phyloP scores from a whole-genome alignment of 2,329 filamentous ascomycete species.

The Ophiostoma quercus region DNA sequence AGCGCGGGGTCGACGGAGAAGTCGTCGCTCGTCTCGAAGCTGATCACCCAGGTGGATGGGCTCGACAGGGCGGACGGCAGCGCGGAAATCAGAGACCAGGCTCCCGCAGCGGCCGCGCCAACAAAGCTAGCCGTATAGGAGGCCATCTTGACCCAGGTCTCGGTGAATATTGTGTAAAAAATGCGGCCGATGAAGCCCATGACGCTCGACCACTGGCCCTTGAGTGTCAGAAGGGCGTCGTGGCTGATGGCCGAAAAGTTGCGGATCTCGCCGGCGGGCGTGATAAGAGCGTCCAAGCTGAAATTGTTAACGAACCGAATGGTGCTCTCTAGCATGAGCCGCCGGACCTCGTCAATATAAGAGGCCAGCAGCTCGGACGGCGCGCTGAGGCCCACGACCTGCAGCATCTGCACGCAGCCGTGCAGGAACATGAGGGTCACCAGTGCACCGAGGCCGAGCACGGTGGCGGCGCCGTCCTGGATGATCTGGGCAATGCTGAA shows the following conservation, averaged over 20 bases:
- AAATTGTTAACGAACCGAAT: slow-evolving; percentile 48
- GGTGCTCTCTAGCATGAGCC: slow-evolving; percentile 40
- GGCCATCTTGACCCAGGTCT: slow-evolving; percentile 30
- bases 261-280: slow-evolving; percentile 58
- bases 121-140: slow-evolving; percentile 26
- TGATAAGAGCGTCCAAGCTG: slow-evolving; percentile 46
- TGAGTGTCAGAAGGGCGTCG: slow-evolving; percentile 58
- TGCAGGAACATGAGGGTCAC: slow-evolving; percentile 30
- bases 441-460: slow-evolving; percentile 52
- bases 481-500: slow-evolving; percentile 72
- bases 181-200: slow-evolving; percentile 38
- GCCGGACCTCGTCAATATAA: slow-evolving; percentile 36
- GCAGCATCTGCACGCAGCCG: slow-evolving; percentile 30
- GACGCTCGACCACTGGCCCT: slow-evolving; percentile 45
- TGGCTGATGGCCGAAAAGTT: slow-evolving; percentile 74
- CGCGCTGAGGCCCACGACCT: slow-evolving; percentile 33
- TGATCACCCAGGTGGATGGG: slow-evolving; percentile 55
- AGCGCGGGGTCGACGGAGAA: slow-evolving; percentile 49
- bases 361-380: slow-evolving; percentile 20
- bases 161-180: slow-evolving; percentile 43
- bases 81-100: slow-evolving; percentile 31
- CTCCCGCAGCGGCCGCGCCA: slow-evolving; percentile 27
- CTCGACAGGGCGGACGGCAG: slow-evolving; percentile 39
- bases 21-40: slow-evolving; percentile 43
- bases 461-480: slow-evolving; percentile 67